phyloP scores from a whole-genome alignment of 768 basidiomycete genomes.

The Boletus speciosus region DNA sequence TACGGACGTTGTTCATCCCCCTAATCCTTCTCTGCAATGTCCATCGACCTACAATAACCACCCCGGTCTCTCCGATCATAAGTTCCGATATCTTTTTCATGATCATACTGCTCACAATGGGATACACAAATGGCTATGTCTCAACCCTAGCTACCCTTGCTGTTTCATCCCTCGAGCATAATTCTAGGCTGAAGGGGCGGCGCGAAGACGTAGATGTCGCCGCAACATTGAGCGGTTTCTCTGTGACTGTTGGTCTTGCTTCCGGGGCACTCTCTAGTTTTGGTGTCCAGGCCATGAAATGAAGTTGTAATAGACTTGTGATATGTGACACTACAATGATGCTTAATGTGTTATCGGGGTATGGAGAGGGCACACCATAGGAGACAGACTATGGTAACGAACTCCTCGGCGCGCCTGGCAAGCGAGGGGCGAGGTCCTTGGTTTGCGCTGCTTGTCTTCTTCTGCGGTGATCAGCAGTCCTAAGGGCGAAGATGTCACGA shows the following conservation, averaged over 20 bases:
- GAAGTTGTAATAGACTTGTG: conserved; percentile 26
- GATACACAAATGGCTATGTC: conserved; percentile 79
- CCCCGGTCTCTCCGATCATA: conserved; percentile 44
- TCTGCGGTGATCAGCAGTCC: conserved; percentile 70
- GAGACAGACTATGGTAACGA: conserved; percentile 8
- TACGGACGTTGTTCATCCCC: conserved; percentile 80
- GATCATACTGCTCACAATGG: conserved; percentile 67
- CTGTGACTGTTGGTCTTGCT: conserved; percentile 69
- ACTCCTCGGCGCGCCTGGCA: conserved; percentile 59
- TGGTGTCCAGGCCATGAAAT: conserved; percentile 65
- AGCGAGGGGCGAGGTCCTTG: conserved; percentile 65
- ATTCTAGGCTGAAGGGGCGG: conserved; percentile 63
- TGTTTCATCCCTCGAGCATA: conserved; percentile 77
- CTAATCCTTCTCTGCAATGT: conserved; percentile 89
- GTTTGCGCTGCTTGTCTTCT: conserved; percentile 62
- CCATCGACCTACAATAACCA: conserved; percentile 39
- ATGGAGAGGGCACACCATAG: not conserved
- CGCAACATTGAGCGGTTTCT: conserved; percentile 78
- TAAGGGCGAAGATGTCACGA: conserved; percentile 77
- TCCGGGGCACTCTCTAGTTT: conserved; percentile 80
- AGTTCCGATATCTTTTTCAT: conserved; percentile 77
- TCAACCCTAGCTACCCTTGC: conserved; percentile 79
- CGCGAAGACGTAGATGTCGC: conserved; percentile 82
- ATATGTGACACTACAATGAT: not conserved
- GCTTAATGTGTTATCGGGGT: not conserved